Evolutionary conservation across 495 filamentous ascomycete species (phyloP), one percentile per base, ranked within the genome.

Genomic region (Penicillium cataractarum): DNA sequence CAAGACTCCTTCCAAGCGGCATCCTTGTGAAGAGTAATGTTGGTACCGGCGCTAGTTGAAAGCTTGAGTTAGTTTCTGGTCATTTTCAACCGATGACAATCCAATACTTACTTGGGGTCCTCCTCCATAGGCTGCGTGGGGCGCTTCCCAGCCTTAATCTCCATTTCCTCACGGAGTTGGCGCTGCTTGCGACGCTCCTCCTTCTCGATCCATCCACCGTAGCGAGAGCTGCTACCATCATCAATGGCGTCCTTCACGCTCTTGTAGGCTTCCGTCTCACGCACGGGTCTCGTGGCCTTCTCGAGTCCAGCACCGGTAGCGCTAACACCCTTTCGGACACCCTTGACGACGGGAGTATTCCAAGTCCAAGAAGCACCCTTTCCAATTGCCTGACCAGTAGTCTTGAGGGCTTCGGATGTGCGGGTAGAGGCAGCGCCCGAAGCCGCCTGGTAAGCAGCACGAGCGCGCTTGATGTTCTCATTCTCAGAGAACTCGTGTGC

Each of bases 241-340:
- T 99, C 95, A 66, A 99, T 94, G 52, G 93, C 92, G 44, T 97
- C 84, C 84, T 97, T 97, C 50, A 99, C 93, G 65, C 89, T 89
- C 77, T 96, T 93, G 76, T 87, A 99, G 6, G 92, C 92, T 72
- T 97, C 92, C 6, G 95, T 98, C 69, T 99, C 87, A 61, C 95
- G 86, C 29, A 99, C 89, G 4, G 95, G 95, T 73, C 92, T 84
- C 2, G 95, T 99, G n/a, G 87, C 92, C 74, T 93, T 94, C 72
- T 97, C 96, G 27, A 99, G 80, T 2, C 88, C 92, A 58, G 87
- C 86, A n/a, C 90, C 93, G 8, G 93, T 93, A 27, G 87, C 86
- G 67, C 84, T 90, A 53, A 92, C 94, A 61, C 91, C 92, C 65
- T 91, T 89, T 21, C 95, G 82, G n/a, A 97, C 86, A 37, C 92